phyloP scores from a whole-genome alignment of 176 grass and related monocot genomes.

The Leersia perrieri region DNA sequence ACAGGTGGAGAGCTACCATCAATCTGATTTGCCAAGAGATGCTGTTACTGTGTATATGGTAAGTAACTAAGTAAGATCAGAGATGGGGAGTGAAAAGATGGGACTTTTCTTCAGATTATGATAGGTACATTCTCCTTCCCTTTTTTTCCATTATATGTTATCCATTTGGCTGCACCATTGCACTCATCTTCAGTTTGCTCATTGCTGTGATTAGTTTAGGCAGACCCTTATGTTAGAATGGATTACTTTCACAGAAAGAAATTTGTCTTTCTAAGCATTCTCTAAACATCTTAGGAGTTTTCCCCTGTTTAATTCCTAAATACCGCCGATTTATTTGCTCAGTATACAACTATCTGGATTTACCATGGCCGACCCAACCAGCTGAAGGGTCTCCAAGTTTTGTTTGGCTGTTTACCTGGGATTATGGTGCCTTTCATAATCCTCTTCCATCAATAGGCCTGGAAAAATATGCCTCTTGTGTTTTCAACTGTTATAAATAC shows the following conservation, averaged over 20 bases:
- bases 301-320: background rate
- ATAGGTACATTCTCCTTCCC: background rate
- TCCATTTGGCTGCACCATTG: background rate
- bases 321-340: background rate
- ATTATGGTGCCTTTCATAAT: background rate
- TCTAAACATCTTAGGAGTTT: background rate
- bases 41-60: conserved; percentile 4
- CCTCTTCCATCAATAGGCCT: background rate
- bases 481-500: background rate
- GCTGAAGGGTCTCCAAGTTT: background rate
- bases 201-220: background rate
- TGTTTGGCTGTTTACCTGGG: background rate
- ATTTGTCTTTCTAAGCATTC: background rate
- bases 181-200: background rate
- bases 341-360: background rate
- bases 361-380: background rate
- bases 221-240: background rate
- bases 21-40: conserved; percentile 22
- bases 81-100: background rate
- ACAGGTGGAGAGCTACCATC: conserved; percentile 35
- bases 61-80: background rate
- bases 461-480: background rate
- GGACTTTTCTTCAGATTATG: background rate
- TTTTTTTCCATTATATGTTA: background rate
- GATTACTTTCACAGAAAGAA: background rate